Evolutionary conservation across 345 rosid species (phyloP).

Genomic region (Gossypium stocksii): DNA sequence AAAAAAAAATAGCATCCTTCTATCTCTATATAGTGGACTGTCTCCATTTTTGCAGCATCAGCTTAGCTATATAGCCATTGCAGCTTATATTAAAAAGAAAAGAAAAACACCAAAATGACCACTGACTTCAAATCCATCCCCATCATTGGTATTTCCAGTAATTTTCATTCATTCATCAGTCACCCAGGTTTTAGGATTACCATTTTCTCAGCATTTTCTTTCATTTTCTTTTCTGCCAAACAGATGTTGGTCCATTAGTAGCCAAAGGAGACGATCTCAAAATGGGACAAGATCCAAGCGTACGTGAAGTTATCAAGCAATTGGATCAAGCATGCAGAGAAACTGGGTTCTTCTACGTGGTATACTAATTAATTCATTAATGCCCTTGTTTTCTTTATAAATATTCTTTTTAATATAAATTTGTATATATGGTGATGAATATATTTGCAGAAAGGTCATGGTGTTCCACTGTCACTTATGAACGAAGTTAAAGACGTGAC

Average conservation of each 20-base stretch:
- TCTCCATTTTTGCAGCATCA: not conserved
- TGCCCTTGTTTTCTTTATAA: not conserved
- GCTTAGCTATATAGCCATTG: not conserved
- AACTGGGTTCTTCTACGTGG: conserved; percentile 92
- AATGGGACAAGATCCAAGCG: conserved; percentile 54
- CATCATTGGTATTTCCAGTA: conserved; percentile 37
- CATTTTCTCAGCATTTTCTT: too few species aligned
- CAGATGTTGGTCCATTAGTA: conserved; percentile 60
- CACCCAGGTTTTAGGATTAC: too few species aligned
- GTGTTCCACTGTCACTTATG: conserved; percentile 48
- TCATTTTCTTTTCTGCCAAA: not conserved
- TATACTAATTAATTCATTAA: conserved; percentile 13
- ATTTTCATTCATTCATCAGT: too few species aligned
- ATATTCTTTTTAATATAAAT: too few species aligned
- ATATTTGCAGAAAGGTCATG: conserved; percentile 47
- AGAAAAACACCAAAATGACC: conserved; percentile 28
- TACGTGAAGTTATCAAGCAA: conserved; percentile 46
- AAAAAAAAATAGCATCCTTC: too few species aligned
- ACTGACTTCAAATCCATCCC: conserved; percentile 62
- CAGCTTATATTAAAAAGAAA: too few species aligned
- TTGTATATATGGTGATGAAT: not conserved
- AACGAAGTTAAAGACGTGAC: conserved; percentile 34
- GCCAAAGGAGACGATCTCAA: conserved; percentile 57
- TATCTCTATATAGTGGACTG: not conserved
- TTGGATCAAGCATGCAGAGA: conserved; percentile 74